Base-by-base conservation (phyloP, 768 basidiomycete genomes). In the Agaricus blazei region DNA sequence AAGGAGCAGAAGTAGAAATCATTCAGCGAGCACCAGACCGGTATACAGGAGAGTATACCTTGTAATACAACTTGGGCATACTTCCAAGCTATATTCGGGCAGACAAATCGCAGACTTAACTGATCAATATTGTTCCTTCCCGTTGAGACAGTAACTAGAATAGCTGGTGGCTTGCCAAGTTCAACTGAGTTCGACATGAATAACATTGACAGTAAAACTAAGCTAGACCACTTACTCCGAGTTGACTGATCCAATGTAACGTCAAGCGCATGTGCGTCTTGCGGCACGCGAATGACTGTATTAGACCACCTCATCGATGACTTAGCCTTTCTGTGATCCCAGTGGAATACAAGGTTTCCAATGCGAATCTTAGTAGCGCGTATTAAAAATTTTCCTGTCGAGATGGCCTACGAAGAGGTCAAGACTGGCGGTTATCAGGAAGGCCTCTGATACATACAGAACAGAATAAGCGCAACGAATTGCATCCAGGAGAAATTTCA, bases 291-390 rank as follows among this genome's bases (percentile, higher is more conserved):
- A 7, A 94, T 77, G 3, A 76, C 69, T 24, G 58, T 63, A 9
- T 69, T 67, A 34, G 68, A 28, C 26, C 41, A 48, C 67, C 70
- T 69, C 37, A 60, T 52, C 7, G 62, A 48, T 27, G 62, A 37
- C 57, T 73, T 73, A 56, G 72, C 61, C 59, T 73, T 74, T 53
- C 77, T 73, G 62, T 83, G 73, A 40, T 72, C 73, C 79, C 85
- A 88, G 63, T 88, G 85, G 44, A 95, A 75, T 45, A 78, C 71
- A 14, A 94, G 74, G 29, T 76, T 79, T 3, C 85, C 78, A 54
- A 88, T 70, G 14, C 78, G 81, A 24, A 89, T 73, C 68, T 91
- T 85, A 14, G 80, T 87, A 36, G 76, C 75, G 34, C 91, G 87
- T 26, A 89, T 72, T 2, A 82, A 61, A 63, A 87, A 91, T 1